These are phyloP conservation scores for Phytophthora cryptogea DNA, from an alignment of 352 stramenopile species.

Conservation along the genomic window DNA sequence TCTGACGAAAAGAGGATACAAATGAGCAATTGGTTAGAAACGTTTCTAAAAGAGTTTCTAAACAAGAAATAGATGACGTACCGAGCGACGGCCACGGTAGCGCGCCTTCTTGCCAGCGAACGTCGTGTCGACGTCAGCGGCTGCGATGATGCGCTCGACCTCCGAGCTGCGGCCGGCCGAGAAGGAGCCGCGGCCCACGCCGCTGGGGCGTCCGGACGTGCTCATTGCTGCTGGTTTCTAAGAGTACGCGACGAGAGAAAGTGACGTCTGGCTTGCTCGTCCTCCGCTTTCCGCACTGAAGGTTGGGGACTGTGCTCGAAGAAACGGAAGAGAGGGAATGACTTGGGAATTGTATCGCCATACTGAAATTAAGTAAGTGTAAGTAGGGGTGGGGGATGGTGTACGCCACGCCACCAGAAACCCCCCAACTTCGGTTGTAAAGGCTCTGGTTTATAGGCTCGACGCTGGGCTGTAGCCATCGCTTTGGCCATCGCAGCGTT, in stretches of 20 bases:
- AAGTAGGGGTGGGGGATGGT: slow-evolving; percentile 11
- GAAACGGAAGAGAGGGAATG: slow-evolving; percentile 25
- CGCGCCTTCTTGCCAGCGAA: slow-evolving; percentile 79
- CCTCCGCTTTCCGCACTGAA: slow-evolving; percentile 27
- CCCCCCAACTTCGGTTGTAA: background rate
- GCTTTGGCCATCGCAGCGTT: too few relatives aligned
- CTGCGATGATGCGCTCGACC: slow-evolving; percentile 82
- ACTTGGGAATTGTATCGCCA: background rate
- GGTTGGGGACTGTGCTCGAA: slow-evolving; percentile 15
- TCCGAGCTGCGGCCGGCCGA: slow-evolving; percentile 67
- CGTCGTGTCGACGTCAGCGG: slow-evolving; percentile 78
- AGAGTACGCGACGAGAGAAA: too few relatives aligned
- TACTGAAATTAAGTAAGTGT: slow-evolving; percentile 3
- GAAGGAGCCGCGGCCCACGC: slow-evolving; percentile 45
- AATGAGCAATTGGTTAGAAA: background rate
- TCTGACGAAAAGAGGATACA: slow-evolving; percentile 37
- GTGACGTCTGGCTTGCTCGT: background rate
- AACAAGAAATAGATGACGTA: slow-evolving; percentile 24
- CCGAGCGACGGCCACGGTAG: slow-evolving; percentile 72
- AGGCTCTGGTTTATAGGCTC: background rate
- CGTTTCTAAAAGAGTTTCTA: too few relatives aligned
- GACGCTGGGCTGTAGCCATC: too few relatives aligned
- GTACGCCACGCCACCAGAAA: slow-evolving; percentile 6
- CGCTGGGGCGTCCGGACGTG: slow-evolving; percentile 35
- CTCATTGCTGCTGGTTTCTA: slow-evolving; percentile 25